Evolutionary conservation across 306 rosid genomes (phyloP).

Genomic region (Medicago ruthenica): DNA sequence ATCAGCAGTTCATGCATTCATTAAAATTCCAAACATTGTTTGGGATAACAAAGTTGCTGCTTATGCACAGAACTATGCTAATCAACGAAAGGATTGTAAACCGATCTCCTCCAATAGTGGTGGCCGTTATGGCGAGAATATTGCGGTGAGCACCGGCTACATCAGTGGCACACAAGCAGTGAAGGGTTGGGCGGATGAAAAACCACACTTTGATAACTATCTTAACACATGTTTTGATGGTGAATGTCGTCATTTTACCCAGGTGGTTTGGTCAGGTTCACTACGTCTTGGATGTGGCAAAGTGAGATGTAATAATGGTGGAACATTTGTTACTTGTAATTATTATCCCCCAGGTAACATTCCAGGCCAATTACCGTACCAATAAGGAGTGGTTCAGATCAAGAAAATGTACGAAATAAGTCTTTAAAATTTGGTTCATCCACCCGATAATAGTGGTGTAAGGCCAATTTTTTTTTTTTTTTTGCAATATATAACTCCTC

Average conservation of each 20-base stretch:
- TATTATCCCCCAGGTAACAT: conserved; percentile 47
- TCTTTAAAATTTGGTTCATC: too few relatives aligned
- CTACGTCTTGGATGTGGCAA: conserved; percentile 57
- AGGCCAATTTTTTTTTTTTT: too few relatives aligned
- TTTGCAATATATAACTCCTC: too few relatives aligned
- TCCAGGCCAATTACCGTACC: too few relatives aligned
- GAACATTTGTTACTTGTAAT: conserved; percentile 51
- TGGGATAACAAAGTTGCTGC: conserved; percentile 45
- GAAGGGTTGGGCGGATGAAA: conserved; percentile 49
- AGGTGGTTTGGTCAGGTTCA: conserved; percentile 54
- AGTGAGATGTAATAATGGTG: conserved; percentile 52
- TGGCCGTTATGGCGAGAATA: background rate
- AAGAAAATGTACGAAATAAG: too few relatives aligned
- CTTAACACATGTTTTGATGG: conserved; percentile 46
- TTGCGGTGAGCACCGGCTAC: background rate
- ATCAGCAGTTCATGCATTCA: conserved; percentile 27
- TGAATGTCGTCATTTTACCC: conserved; percentile 56
- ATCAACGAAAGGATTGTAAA: conserved; percentile 38
- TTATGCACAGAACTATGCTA: conserved; percentile 41
- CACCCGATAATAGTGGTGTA: too few relatives aligned
- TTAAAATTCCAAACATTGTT: conserved; percentile 15
- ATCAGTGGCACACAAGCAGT: conserved; percentile 33
- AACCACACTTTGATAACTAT: conserved; percentile 35
- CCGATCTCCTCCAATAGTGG: conserved; percentile 40
- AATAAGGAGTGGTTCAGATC: too few relatives aligned